These are phyloP conservation scores for Trichophyton rubrum DNA, from an alignment of 2,329 filamentous ascomycete species.

Conservation along the genomic window DNA sequence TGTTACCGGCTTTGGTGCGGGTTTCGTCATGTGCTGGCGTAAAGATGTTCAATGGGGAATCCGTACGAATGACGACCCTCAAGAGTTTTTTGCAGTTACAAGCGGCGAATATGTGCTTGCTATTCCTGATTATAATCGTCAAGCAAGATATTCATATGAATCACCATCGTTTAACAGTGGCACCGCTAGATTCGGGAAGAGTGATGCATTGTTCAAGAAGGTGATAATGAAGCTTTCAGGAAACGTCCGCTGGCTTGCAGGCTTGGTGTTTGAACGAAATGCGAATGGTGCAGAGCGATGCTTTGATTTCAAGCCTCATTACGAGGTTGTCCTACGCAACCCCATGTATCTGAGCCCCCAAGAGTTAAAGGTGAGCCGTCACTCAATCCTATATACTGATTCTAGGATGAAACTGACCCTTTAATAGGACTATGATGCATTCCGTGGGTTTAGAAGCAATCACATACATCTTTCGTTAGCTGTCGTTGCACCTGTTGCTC, in stretches of 20 bases:
- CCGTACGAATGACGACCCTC: constrained; percentile 72
- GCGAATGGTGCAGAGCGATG: constrained; percentile 58
- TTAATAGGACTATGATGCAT: constrained; percentile 64
- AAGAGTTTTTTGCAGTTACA: constrained; percentile 87
- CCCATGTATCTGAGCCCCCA: constrained; percentile 56
- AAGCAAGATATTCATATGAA: constrained; percentile 55
- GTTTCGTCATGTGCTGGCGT: constrained; percentile 97
- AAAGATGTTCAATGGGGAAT: constrained; percentile 84
- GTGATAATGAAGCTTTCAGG: constrained; percentile 98
- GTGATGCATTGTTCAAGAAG: constrained; percentile 82
- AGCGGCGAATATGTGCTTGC: constrained; percentile 92
- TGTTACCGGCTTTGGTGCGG: constrained; percentile 82
- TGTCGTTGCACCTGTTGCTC: constrained; percentile 71
- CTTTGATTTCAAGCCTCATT: constrained; percentile 86
- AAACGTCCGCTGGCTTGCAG: constrained; percentile 84
- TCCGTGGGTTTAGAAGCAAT: constrained; percentile 87
- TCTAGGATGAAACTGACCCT: constrained; percentile 2
- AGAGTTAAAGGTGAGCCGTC: constrained; percentile 35
- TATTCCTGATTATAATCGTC: constrained; percentile 81
- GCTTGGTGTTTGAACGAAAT: constrained; percentile 82
- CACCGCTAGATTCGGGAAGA: constrained; percentile 37
- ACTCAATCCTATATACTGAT: not conserved
- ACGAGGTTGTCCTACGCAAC: constrained; percentile 75
- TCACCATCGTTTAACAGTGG: constrained; percentile 41
- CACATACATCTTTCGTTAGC: constrained; percentile 94